Conservation (phyloP, 306 rosid species). For the Gleditsia sinensis region DNA sequence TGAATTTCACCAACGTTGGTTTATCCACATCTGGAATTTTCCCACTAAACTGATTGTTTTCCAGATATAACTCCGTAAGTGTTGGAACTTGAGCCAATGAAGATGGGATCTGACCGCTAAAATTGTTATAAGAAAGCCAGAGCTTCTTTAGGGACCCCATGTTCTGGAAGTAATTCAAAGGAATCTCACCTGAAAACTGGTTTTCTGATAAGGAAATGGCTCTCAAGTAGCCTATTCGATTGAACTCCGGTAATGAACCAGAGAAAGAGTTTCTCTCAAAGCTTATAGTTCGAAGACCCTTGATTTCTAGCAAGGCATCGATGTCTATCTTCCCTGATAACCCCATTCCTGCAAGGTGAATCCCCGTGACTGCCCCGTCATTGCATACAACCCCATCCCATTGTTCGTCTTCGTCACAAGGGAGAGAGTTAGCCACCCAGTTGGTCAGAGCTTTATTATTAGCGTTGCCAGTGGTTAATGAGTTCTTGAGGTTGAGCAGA, state of each 20-base stretch:
- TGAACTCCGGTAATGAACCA: constrained; percentile 64
- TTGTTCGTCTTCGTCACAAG: constrained; percentile 38
- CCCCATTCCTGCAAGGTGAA: constrained; percentile 53
- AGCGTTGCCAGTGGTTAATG: too few species aligned
- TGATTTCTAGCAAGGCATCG: constrained; percentile 46
- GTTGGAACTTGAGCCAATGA: constrained; percentile 48
- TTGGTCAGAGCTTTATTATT: constrained; percentile 33
- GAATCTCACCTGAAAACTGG: constrained; percentile 69
- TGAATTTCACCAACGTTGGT: constrained; percentile 29
- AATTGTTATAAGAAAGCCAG: constrained; percentile 58
- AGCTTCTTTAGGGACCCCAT: constrained; percentile 72
- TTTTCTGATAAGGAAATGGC: constrained; percentile 59
- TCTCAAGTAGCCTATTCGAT: constrained; percentile 47
- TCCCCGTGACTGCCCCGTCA: constrained; percentile 51
- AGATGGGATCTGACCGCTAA: constrained; percentile 56
- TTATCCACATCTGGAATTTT: constrained; percentile 40
- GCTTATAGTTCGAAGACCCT: constrained; percentile 52
- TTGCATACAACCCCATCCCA: constrained; percentile 60
- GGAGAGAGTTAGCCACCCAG: constrained; percentile 48
- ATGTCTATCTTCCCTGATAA: constrained; percentile 48
- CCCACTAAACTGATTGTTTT: constrained; percentile 65
- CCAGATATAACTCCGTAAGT: constrained; percentile 57
- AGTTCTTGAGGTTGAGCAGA: constrained; percentile 49
- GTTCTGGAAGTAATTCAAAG: constrained; percentile 43
- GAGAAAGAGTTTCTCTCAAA: constrained; percentile 55